Evolutionary conservation across 129 eudicot genomes (phyloP), one percentile per base, ranked within the genome.

Genomic region (Rutidosis leptorrhynchoides): DNA sequence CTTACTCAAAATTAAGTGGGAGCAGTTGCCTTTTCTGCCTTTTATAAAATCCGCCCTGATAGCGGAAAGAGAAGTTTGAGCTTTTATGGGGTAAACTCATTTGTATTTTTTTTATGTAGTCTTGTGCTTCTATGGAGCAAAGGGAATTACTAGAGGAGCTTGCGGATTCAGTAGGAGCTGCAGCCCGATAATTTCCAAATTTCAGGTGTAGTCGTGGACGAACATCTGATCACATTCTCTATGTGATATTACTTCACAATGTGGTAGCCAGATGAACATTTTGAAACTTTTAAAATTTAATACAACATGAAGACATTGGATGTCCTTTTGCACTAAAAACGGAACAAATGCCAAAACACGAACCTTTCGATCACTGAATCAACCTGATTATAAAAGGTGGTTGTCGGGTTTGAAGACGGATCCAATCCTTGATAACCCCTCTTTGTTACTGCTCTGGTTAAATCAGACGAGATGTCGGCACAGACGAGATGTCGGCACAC

Each of bases 111-210:
- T 27, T 43, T 57, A 23, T 78, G 84, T 88, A 93, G 96, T 85
- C 99, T 58, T 94, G 95, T 64, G 74, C 81, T 9, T 48, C 94
- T 3, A 71, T 82, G 90, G 99, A 94, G 73, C 99, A 89, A 71
- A 80, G 89, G 80, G 97, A 86, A 75, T 19, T 89, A 62, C 85
- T 94, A 22, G 95, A 86, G 76, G 99, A 89, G 79, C 95, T 89
- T 72, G 99, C 95, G 0, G 88, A 74, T 28, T 89, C 99, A 20
- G 88, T 62, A 17, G 79, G 82, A 35, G 73, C 75, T 43, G 46
- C 89, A 54, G 77, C 83, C 28, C 51, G 77, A 25, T 85, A 73
- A 73, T 23, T 32, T 58, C 17, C 22, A 20, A 6, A 11, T 75
- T 62, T 27, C 22, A 24, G 32, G 63, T 15, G 64, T 61, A 55